Evolutionary conservation across 495 filamentous ascomycete genomes (phyloP).

Genomic region (Penicillium diatomitis): DNA sequence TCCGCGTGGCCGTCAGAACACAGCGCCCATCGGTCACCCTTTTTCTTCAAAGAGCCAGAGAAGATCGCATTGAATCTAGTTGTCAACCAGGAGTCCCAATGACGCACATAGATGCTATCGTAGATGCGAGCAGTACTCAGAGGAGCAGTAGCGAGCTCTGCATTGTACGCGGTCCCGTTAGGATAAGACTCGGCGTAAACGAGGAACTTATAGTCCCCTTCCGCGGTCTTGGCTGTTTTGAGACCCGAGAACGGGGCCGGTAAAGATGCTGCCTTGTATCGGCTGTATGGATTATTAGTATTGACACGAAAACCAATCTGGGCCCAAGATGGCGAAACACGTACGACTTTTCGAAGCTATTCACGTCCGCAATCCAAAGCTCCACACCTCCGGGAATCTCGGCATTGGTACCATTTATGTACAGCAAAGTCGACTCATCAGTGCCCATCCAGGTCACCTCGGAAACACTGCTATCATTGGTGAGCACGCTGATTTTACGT

Average conservation of each 20-base stretch:
- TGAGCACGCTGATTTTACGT: constrained; percentile 26
- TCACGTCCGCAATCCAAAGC: constrained; percentile 31
- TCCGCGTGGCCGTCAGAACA: constrained; percentile 10
- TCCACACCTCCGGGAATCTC: constrained; percentile 32
- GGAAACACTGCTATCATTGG: constrained; percentile 33
- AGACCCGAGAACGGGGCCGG: constrained; percentile 55
- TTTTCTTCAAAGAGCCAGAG: constrained; percentile 27
- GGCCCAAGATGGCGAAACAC: not conserved
- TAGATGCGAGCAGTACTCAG: constrained; percentile 57
- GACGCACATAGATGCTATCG: constrained; percentile 60
- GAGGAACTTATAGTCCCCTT: constrained; percentile 50
- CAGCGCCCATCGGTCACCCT: constrained; percentile 3
- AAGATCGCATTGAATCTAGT: constrained; percentile 39
- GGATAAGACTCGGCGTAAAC: constrained; percentile 51
- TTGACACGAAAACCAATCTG: not conserved
- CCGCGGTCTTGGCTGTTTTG: constrained; percentile 47
- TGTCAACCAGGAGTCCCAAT: constrained; percentile 66
- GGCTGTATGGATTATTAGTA: constrained; percentile 11
- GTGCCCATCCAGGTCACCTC: constrained; percentile 37
- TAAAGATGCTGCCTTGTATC: constrained; percentile 48
- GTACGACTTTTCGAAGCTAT: constrained; percentile 19
- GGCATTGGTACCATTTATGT: constrained; percentile 39
- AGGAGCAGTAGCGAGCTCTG: constrained; percentile 44
- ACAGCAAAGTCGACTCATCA: constrained; percentile 32
- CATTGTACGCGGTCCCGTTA: constrained; percentile 53